phyloP scores from a whole-genome alignment of 495 filamentous ascomycete genomes.

The Chaetomium fimeti region DNA sequence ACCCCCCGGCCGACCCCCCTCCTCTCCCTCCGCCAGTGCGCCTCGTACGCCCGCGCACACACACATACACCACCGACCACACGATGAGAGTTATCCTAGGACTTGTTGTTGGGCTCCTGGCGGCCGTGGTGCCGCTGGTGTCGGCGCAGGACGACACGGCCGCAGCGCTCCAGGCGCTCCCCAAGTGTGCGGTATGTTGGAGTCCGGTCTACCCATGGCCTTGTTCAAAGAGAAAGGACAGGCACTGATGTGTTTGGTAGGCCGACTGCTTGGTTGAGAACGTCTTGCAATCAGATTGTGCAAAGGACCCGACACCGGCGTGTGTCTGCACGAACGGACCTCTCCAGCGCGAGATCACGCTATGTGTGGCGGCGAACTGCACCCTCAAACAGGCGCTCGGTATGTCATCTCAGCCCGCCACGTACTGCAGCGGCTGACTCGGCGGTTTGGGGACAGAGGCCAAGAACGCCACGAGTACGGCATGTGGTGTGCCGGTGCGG shows the following conservation, averaged over 20 bases:
- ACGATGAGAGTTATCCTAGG: slow-evolving; percentile 9
- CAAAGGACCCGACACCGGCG: slow-evolving; percentile 2
- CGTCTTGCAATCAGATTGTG: slow-evolving; percentile 2
- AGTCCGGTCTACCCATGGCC: background rate
- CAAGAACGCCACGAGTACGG: slow-evolving; percentile 10
- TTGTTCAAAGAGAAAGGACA: background rate
- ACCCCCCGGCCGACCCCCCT: background rate
- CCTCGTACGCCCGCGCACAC: background rate
- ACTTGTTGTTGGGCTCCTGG: slow-evolving; percentile 4
- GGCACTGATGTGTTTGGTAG: background rate
- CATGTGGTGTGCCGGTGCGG: slow-evolving; percentile 14
- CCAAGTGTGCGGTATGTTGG: slow-evolving; percentile 16
- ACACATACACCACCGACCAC: background rate
- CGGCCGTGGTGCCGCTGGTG: slow-evolving; percentile 16
- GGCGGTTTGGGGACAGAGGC: slow-evolving; percentile 1
- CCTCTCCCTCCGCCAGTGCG: background rate
- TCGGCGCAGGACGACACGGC: background rate
- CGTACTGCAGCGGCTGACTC: background rate
- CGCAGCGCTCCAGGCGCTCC: background rate
- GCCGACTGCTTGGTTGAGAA: background rate
- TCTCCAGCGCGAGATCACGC: slow-evolving; percentile 9
- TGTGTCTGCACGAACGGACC: slow-evolving; percentile 9
- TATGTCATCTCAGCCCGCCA: background rate
- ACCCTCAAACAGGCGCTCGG: slow-evolving; percentile 11
- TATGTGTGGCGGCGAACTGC: slow-evolving; percentile 12